These are phyloP conservation scores for Spatholobus suberectus DNA, from an alignment of 306 rosid species.

Conservation along the genomic window DNA sequence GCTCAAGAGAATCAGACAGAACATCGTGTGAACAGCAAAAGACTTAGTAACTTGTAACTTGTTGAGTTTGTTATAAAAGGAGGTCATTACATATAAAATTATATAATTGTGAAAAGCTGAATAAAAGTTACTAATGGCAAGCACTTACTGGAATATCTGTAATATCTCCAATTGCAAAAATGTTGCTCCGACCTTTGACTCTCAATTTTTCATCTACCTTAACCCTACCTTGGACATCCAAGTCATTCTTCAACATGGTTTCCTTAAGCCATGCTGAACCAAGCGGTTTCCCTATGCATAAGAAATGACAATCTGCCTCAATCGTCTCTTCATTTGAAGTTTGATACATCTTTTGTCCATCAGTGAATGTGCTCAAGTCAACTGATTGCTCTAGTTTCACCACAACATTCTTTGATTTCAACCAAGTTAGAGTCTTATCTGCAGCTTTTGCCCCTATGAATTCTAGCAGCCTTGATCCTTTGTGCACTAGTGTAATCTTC, in stretches of 20 bases:
- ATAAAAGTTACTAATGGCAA: conserved; percentile 15
- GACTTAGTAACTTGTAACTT: conserved; percentile 2
- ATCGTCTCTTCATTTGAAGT: conserved; percentile 68
- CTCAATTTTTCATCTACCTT: conserved; percentile 68
- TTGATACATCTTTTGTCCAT: conserved; percentile 51
- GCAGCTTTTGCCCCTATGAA: conserved; percentile 79
- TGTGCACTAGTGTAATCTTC: conserved; percentile 70
- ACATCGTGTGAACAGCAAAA: not conserved
- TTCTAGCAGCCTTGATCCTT: conserved; percentile 75
- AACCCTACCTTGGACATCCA: conserved; percentile 67
- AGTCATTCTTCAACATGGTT: conserved; percentile 48
- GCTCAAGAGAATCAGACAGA: not conserved
- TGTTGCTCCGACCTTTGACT: conserved; percentile 63
- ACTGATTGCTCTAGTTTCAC: conserved; percentile 68
- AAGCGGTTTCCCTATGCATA: conserved; percentile 61
- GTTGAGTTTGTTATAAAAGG: conserved; percentile 15
- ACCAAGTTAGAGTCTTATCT: conserved; percentile 62
- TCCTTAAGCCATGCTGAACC: conserved; percentile 77
- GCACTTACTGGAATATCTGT: conserved; percentile 72
- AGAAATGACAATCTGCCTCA: conserved; percentile 70
- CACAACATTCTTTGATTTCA: conserved; percentile 62
- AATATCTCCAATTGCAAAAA: conserved; percentile 84
- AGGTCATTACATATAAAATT: conserved; percentile 16
- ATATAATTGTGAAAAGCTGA: conserved; percentile 8
- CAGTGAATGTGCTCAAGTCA: conserved; percentile 33